Evolutionary conservation across 108 stramenopile species (phyloP).

Genomic region (Licmophora abbreviata): DNA sequence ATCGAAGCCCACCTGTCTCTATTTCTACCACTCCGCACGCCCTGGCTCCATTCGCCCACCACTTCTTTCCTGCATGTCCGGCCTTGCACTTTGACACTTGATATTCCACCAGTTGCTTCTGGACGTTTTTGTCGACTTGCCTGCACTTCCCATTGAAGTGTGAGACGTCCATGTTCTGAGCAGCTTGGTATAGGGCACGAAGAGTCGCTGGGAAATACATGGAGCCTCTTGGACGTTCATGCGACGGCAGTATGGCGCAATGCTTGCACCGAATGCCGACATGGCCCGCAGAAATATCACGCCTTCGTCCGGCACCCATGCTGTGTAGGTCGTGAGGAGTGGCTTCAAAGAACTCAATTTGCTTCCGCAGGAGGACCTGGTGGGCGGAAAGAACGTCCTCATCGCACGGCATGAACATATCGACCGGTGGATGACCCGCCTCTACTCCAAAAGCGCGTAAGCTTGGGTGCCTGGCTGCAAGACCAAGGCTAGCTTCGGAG

Average conservation of each 20-base stretch:
- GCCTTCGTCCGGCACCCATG: constrained; percentile 41
- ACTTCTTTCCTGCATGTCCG: too few species aligned
- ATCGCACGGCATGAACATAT: constrained; percentile 23
- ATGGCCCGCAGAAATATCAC: constrained; percentile 33
- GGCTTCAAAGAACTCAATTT: constrained; percentile 54
- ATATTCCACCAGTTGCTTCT: too few species aligned
- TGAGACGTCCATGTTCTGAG: constrained; percentile 26
- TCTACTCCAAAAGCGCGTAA: too few species aligned
- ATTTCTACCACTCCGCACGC: too few species aligned
- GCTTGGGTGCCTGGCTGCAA: too few species aligned
- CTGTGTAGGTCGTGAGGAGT: constrained; percentile 26
- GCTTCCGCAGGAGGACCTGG: constrained; percentile 49
- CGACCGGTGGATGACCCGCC: too few species aligned
- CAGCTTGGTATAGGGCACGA: constrained; percentile 41
- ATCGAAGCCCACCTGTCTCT: too few species aligned
- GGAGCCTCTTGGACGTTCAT: constrained; percentile 34
- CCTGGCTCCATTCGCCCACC: too few species aligned
- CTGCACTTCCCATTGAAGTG: constrained; percentile 19
- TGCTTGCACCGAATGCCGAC: constrained; percentile 60
- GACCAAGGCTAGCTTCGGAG: too few species aligned
- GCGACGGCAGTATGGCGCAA: constrained; percentile 28
- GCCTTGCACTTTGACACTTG: too few species aligned
- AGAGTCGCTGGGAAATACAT: constrained; percentile 49
- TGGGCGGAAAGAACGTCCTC: constrained; percentile 40
- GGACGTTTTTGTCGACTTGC: too few species aligned